These are phyloP conservation scores for Phytophthora tubulina DNA, from an alignment of 352 stramenopile genomes.

Conservation along the genomic window DNA sequence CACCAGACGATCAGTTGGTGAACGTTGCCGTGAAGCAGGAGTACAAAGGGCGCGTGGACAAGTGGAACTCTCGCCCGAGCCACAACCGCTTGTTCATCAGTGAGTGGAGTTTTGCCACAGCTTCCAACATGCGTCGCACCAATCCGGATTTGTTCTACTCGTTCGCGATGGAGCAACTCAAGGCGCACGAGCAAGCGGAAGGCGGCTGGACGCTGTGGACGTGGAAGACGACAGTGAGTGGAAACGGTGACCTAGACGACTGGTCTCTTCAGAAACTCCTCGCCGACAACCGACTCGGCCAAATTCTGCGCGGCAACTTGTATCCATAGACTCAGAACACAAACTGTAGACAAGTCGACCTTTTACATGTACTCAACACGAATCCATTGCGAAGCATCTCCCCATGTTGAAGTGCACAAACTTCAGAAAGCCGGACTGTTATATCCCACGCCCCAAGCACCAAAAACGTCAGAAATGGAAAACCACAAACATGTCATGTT, in stretches of 20 bases:
- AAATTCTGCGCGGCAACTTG: conserved; percentile 24
- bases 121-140: conserved; percentile 57
- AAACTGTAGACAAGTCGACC: too few species aligned
- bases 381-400: conserved; percentile 12
- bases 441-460: neutral
- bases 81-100: conserved; percentile 66
- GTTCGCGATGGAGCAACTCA: conserved; percentile 59
- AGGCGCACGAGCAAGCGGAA: conserved; percentile 57
- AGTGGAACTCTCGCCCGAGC: conserved; percentile 43
- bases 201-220: conserved; percentile 77
- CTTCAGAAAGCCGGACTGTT: conserved; percentile 23
- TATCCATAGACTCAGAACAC: neutral
- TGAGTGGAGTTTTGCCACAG: conserved; percentile 65
- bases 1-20: conserved; percentile 59
- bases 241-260: conserved; percentile 46
- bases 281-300: conserved; percentile 37
- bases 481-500: neutral
- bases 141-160: conserved; percentile 53
- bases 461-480: neutral
- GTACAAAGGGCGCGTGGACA: conserved; percentile 40
- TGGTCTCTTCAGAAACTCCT: conserved; percentile 75
- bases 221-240: conserved; percentile 59
- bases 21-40: conserved; percentile 42
- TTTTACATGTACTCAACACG: too few species aligned
- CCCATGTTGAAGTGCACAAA: conserved; percentile 25